Base-by-base conservation (phyloP, 2,329 filamentous ascomycete genomes). In the Pleochaeta shiraiana region DNA sequence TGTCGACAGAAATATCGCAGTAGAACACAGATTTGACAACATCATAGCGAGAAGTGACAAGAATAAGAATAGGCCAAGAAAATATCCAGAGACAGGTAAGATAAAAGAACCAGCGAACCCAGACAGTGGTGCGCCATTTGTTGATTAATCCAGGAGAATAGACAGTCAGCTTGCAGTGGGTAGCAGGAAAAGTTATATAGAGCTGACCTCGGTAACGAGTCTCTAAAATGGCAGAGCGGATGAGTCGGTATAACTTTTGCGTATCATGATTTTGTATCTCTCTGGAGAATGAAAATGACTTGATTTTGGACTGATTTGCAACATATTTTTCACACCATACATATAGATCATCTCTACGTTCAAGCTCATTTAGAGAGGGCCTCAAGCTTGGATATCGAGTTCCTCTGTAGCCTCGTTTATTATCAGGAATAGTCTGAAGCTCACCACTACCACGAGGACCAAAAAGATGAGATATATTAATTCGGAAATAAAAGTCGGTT, bases 311-410 rank as follows among this genome's bases (percentile, higher is more conserved):
- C 26, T 76, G 75, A 67, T 79, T 82, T 1, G 79, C 79, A 69
- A 82, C 84, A 74, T 83, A 91, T 45, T 79, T 79, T 65, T 85
- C 80, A 69, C 85, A 88, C 86, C 87, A 90, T 65, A 65, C 63
- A 24, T 34, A 37, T 19, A 70, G 57, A 33, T 67, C 66, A 33
- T 68, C 64, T 63, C 59, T 66, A 5, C 69, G 67, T 64, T 69
- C 65, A 9, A 65, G 63, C 16, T 65, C 33, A 5, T 65, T 66
- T 30, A 77, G 74, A n/a, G 74, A 75, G 0, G 79, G 78, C 0
- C 78, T 82, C 3, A 79, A 74, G 4, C 74, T 78, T 65, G 78
- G 76, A 19, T 83, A 76, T 63, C 83, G 76, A 3, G 83, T 83
- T 24, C 87, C 87, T n/a, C 87, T 83, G 64, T 80, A 78, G 11